These are phyloP conservation scores for Rhodotorula paludigena DNA, from an alignment of 768 basidiomycete species.

Conservation along the genomic window DNA sequence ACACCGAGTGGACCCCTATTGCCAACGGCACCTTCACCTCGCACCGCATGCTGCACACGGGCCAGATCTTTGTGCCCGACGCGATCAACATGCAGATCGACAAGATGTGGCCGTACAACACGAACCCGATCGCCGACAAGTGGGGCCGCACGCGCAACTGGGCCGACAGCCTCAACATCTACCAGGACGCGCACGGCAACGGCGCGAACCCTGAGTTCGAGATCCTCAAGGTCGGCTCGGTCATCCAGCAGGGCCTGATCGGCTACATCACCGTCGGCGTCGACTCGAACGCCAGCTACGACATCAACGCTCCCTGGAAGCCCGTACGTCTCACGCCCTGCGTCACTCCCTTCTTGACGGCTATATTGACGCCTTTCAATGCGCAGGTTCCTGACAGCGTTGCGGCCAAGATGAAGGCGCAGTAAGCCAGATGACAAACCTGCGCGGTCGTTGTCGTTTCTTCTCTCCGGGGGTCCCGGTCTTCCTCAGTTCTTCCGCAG, in stretches of 20 bases:
- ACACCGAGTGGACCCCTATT: constrained; percentile 42
- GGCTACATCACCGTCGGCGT: constrained; percentile 46
- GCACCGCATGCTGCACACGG: constrained; percentile 43
- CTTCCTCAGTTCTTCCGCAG: too few relatives aligned
- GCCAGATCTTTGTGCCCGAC: constrained; percentile 46
- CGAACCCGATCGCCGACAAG: constrained; percentile 44
- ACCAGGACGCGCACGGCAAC: constrained; percentile 44
- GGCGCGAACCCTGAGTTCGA: constrained; percentile 46
- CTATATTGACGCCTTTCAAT: neutral
- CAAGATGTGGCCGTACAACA: constrained; percentile 44
- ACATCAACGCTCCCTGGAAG: constrained; percentile 10
- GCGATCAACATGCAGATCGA: constrained; percentile 45
- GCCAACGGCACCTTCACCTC: constrained; percentile 42
- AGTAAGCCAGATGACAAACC: too few relatives aligned
- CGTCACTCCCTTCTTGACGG: neutral
- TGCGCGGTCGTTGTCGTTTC: too few relatives aligned
- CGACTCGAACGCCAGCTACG: constrained; percentile 26
- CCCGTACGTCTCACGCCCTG: too few relatives aligned
- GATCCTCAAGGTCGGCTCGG: constrained; percentile 44
- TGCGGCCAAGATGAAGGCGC: neutral
- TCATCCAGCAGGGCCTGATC: constrained; percentile 45
- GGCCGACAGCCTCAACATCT: constrained; percentile 46
- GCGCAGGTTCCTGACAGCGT: neutral
- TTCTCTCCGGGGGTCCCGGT: too few relatives aligned
- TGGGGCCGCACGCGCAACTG: constrained; percentile 47